A percentile compares a stretch with the other conserved stretches of the same genome.
Conservation (phyloP, 345 rosid species). For the Eucalyptus pumila region DNA sequence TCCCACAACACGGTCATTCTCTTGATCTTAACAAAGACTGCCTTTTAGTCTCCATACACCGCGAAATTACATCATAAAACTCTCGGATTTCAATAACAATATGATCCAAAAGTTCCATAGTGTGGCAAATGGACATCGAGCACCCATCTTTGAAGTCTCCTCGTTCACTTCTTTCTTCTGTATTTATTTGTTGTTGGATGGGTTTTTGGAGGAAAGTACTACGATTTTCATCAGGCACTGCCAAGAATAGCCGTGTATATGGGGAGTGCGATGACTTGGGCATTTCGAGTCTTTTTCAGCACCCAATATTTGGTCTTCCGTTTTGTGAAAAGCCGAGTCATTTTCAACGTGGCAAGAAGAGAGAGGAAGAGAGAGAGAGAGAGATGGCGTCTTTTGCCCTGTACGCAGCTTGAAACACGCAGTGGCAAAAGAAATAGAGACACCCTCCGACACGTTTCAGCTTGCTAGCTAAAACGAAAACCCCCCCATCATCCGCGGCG, state of each 20-base stretch:
- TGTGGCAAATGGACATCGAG: neutral
- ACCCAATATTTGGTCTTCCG: neutral
- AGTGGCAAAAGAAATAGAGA: conserved; percentile 8
- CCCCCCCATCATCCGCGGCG: neutral
- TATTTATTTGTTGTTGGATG: neutral
- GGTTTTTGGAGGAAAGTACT: neutral
- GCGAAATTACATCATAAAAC: neutral
- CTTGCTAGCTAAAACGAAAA: neutral
- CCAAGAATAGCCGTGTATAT: neutral
- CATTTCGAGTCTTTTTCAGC: neutral
- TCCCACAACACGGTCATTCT: neutral
- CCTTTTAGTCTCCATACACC: neutral
- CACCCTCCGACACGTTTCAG: conserved; percentile 27
- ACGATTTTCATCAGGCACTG: neutral
- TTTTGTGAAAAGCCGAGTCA: conserved; percentile 16
- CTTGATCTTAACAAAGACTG: neutral
- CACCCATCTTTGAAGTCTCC: neutral
- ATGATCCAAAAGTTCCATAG: neutral
- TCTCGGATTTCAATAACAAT: neutral
- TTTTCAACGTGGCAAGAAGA: conserved; percentile 6
- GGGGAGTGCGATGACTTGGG: neutral
- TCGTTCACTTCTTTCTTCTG: neutral
- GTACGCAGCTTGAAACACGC: conserved; percentile 51
- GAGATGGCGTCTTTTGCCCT: conserved; percentile 49
- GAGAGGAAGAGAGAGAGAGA: neutral